Base-by-base conservation (phyloP, 495 filamentous ascomycete genomes). In the Astrothelium macrocarpum region DNA sequence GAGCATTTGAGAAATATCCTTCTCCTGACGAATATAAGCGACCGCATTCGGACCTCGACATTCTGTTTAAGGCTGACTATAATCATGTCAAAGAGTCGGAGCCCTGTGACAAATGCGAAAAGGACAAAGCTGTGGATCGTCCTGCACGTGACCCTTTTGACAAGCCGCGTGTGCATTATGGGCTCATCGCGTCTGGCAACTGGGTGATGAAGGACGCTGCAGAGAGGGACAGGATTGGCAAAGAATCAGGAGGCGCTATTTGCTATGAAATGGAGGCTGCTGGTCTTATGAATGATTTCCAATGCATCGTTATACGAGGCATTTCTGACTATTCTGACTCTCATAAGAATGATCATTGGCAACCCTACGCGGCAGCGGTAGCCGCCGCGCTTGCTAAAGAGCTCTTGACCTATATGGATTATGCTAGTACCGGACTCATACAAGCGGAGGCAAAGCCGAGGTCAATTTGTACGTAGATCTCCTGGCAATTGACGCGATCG, bases 131-230 rank as follows among this genome's bases (percentile, higher is more conserved):
- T 16, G 16, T 7, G 16, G 16, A 39, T 7, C 36, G 36, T 7
- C 7, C 7, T 39, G 7, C 16, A 7, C 36, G 36, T 7, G 7
- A 16, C 7, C 16, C 36, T 39, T 16, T 16, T 16, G 36, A 39
- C 7, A 16, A 16, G 16, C 36, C 36, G 16, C 36, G 36, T 39
- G 16, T 75, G 18, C 71, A 76, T 61, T 78, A 76, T 59, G 77
- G 78, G 2, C 67, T 65, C 12, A 76, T 80, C 42, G 78, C 77
- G 18, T 78, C 74, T 11, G 76, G 73, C 36, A 78, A 78, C 60
- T 59, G 61, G 9, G 66, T 78, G 1, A 77, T 77, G 25, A 71
- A 68, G 58, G 56, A 73, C 32, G 62, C 45, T 59, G 63, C 53
- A 3, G 59, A 62, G 42, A 32, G 67, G 34, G 67, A 69, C 45